phyloP scores from a whole-genome alignment of 352 stramenopile species.

The Pythium dissimile region DNA sequence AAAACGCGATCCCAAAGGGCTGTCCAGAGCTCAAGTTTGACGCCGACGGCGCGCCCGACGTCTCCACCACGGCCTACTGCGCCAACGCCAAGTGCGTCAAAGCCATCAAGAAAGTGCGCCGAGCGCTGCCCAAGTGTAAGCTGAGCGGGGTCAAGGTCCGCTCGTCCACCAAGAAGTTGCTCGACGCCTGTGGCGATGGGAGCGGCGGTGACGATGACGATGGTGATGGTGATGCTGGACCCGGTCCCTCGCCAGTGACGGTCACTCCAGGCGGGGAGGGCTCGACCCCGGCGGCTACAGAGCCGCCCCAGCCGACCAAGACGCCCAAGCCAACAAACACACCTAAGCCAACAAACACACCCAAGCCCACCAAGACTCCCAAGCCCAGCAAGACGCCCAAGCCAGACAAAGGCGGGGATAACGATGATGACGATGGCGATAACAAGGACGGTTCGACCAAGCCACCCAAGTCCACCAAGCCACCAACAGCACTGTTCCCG shows the following conservation, averaged over 20 bases:
- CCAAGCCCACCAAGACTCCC: constrained; percentile 7
- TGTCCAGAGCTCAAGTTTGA: constrained; percentile 11
- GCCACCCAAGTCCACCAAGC: constrained; percentile 8
- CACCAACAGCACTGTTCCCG: constrained; percentile 2
- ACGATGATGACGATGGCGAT: background rate
- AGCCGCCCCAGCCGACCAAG: too few relatives aligned
- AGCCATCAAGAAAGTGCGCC: constrained; percentile 14
- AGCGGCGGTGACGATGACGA: constrained; percentile 1
- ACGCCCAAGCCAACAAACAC: background rate
- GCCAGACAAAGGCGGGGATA: background rate
- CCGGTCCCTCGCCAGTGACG: background rate
- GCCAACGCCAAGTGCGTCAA: constrained; percentile 11
- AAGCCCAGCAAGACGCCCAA: constrained; percentile 12
- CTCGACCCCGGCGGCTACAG: background rate
- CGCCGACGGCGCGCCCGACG: background rate
- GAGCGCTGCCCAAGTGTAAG: constrained; percentile 19
- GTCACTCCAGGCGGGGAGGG: background rate
- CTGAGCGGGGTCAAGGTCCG: constrained; percentile 10
- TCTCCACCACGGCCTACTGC: constrained; percentile 8
- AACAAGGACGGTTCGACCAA: constrained; percentile 1
- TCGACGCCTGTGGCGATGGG: constrained; percentile 6
- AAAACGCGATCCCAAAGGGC: background rate
- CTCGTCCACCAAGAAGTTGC: constrained; percentile 1
- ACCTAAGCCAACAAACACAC: background rate
- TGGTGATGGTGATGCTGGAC: background rate